Evolutionary conservation across 306 rosid species (phyloP).

Genomic region (Adenanthera pavonina): DNA sequence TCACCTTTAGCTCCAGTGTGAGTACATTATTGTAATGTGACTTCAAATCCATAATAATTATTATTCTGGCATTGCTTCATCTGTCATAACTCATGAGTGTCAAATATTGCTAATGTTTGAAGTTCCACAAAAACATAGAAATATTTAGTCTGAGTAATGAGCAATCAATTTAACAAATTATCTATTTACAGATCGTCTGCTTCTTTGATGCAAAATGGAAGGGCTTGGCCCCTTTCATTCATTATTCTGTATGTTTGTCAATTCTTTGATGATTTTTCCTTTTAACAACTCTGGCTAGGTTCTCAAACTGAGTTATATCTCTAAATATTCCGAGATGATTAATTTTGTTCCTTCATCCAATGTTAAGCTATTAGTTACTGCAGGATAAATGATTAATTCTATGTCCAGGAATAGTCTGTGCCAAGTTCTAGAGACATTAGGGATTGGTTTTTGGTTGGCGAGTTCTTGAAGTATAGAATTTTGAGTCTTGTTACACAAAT

Average conservation of each 20-base stretch:
- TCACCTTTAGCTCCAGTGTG: conserved; percentile 90
- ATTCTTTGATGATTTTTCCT: background rate
- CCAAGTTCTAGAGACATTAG: background rate
- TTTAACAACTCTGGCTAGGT: background rate
- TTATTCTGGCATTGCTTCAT: conserved; percentile 30
- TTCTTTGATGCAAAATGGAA: conserved; percentile 34
- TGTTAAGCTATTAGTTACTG: background rate
- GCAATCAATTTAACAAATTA: conserved; percentile 26
- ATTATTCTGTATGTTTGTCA: background rate
- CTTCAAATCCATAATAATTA: conserved; percentile 19
- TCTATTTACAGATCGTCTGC: conserved; percentile 8
- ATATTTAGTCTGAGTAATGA: conserved; percentile 26
- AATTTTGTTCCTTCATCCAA: background rate
- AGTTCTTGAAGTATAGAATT: conserved; percentile 4
- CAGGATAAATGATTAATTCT: background rate
- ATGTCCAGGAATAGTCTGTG: background rate
- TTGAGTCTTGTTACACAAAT: conserved; percentile 13
- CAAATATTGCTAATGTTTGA: background rate
- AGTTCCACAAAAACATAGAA: background rate
- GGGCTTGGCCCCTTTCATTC: conserved; percentile 17
- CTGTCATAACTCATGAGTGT: conserved; percentile 15
- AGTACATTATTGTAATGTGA: conserved; percentile 46
- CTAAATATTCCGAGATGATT: background rate
- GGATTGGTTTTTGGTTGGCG: background rate
- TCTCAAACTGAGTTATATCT: background rate